Evolutionary conservation across 2,329 filamentous ascomycete species (phyloP).

Genomic region (Penicillium sp.): DNA sequence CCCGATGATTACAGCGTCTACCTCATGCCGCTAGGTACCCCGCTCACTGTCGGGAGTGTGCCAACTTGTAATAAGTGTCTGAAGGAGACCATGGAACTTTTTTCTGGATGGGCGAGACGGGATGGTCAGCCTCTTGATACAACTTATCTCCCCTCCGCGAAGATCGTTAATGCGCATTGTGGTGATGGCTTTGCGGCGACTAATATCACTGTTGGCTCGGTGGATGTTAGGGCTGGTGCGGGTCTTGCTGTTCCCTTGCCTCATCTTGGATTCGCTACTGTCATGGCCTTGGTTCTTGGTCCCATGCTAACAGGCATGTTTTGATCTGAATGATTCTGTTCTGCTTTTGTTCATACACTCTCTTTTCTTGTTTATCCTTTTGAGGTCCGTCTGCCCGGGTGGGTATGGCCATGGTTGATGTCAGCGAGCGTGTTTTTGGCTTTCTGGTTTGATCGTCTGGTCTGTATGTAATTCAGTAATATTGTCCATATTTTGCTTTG

Average conservation of each 20-base stretch:
- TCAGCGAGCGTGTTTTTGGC: slow-evolving; percentile 23
- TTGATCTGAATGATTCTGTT: slow-evolving; percentile 3
- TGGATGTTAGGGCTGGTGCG: slow-evolving; percentile 12
- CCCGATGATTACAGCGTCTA: slow-evolving; percentile 77
- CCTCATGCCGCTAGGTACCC: slow-evolving; percentile 74
- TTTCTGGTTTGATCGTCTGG: neutral
- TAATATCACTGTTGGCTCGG: slow-evolving; percentile 38
- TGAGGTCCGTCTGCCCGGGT: slow-evolving; percentile 4
- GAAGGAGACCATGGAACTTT: slow-evolving; percentile 77
- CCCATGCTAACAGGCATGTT: slow-evolving; percentile 2
- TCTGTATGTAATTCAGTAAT: slow-evolving; percentile 6
- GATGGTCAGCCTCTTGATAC: slow-evolving; percentile 62
- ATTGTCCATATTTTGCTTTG: slow-evolving; percentile 1
- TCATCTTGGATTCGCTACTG: neutral
- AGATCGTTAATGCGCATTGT: slow-evolving; percentile 66
- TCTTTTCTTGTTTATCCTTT: slow-evolving; percentile 6
- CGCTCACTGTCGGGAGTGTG: slow-evolving; percentile 58
- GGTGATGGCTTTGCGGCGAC: slow-evolving; percentile 55
- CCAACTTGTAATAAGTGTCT: slow-evolving; percentile 76
- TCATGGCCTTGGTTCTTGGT: slow-evolving; percentile 8
- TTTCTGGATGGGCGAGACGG: slow-evolving; percentile 65
- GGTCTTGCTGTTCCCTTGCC: slow-evolving; percentile 5
- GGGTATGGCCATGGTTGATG: slow-evolving; percentile 27
- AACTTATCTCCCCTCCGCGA: slow-evolving; percentile 70
- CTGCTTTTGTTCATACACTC: neutral